Evolutionary conservation across 495 filamentous ascomycete genomes (phyloP), one percentile per base, ranked within the genome.

Genomic region (Aspergillus bertholletiae): DNA sequence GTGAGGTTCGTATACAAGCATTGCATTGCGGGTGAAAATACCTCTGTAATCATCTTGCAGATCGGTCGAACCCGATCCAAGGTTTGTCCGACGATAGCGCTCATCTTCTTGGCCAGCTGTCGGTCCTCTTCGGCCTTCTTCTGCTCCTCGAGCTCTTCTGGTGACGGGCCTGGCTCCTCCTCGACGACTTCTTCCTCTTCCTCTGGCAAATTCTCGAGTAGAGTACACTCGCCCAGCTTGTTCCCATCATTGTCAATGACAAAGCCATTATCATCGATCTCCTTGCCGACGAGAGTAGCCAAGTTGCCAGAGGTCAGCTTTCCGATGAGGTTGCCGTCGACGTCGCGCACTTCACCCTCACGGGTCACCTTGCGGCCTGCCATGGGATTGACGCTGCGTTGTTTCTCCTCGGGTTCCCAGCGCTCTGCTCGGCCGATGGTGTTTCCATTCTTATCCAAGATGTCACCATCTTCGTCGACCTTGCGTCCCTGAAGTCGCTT

Each of bases 211-310:
- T 94, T 86, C 56, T 87, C 82, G 6, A 96, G 77, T 3, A 96
- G 76, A 9, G 89, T 88, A 64, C 84, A 87, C 63, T 94, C 89
- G 21, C 90, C 90, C 30, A 96, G 70, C 55, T 83, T 84, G 60
- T 88, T 88, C 59, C 88, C 89, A 62, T 95, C 90, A 55, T 83
- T 80, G 70, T 95, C 88, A 52, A 92, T 73, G 7, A 96, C 89
- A 64, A 90, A 89, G 34, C 89, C 90, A 55, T 93, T 88, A 54
- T 92, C 89, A 62, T 96, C 90, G 49, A 96, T 87, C 60, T 86
- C 81, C 67, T 90, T 88, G 41, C 90, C 90, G 20, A 84, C 72
- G 43, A 89, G 86, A 26, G 84, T 79, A 12, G 75, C 77, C 35
- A 91, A 74, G 43, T 91, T 80, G 46, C 90, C 90, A 6, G 80